These are phyloP conservation scores for Biancaea sappan DNA, from an alignment of 306 rosid genomes.

Conservation along the genomic window DNA sequence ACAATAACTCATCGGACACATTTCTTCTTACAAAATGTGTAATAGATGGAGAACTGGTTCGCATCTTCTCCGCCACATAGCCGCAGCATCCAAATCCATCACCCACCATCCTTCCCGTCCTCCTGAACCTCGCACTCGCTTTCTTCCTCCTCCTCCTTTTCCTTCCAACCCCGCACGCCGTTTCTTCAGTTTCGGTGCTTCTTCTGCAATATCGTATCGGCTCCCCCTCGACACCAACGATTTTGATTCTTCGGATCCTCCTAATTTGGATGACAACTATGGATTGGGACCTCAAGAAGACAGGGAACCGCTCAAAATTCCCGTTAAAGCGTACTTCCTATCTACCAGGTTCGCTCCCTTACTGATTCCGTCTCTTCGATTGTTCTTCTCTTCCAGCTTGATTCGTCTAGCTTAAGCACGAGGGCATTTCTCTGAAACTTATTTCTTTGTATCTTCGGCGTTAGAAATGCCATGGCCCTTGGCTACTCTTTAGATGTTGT, in stretches of 20 bases:
- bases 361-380: slow-evolving; percentile 9
- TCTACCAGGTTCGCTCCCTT: slow-evolving; percentile 72
- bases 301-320: slow-evolving; percentile 56
- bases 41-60: slow-evolving; percentile 80
- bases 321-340: slow-evolving; percentile 84
- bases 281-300: slow-evolving; percentile 37
- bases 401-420: background rate
- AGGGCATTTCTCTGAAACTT: slow-evolving; percentile 24
- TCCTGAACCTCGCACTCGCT: slow-evolving; percentile 23
- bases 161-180: slow-evolving; percentile 7
- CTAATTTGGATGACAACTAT: slow-evolving; percentile 17
- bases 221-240: slow-evolving; percentile 36
- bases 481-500: slow-evolving; percentile 24
- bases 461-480: background rate
- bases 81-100: slow-evolving; percentile 40
- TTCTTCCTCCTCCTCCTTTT: slow-evolving; percentile 26
- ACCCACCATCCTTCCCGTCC: background rate
- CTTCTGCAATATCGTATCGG: slow-evolving; percentile 63
- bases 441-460: background rate
- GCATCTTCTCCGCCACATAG: slow-evolving; percentile 48
- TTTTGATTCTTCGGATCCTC: slow-evolving; percentile 45
- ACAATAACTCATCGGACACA: too few relatives aligned
- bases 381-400: slow-evolving; percentile 11
- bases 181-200: slow-evolving; percentile 42
- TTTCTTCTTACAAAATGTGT: slow-evolving; percentile 74